Evolutionary conservation across 805 yeast species (phyloP).

Genomic region (Saturnispora hagleri): DNA sequence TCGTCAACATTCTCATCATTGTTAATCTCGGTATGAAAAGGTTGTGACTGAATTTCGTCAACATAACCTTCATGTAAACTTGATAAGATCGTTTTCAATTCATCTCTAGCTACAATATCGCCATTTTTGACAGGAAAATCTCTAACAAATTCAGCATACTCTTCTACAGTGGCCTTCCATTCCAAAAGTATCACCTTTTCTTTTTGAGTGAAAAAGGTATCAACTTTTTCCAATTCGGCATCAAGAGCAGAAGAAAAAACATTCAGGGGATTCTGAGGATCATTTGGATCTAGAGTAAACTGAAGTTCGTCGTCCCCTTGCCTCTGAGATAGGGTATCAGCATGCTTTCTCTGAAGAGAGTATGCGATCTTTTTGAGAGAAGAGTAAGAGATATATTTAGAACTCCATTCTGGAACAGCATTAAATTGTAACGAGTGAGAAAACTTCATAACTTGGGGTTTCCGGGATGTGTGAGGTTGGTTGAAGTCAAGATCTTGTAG

Average conservation of each 20-base stretch:
- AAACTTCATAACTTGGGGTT: constrained; percentile 60
- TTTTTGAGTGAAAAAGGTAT: constrained; percentile 59
- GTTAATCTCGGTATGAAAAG: neutral
- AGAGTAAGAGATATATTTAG: constrained; percentile 84
- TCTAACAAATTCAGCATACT: constrained; percentile 51
- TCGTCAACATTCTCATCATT: neutral
- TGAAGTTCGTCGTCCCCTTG: constrained; percentile 21
- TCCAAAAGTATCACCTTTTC: constrained; percentile 48
- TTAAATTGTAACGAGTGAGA: constrained; percentile 92
- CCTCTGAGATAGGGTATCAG: constrained; percentile 20
- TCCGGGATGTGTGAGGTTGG: neutral
- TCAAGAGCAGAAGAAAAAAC: constrained; percentile 70
- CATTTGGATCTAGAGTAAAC: constrained; percentile 26
- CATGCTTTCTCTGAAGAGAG: constrained; percentile 60
- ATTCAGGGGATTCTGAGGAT: constrained; percentile 37
- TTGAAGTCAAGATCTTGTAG: constrained; percentile 3
- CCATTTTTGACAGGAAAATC: constrained; percentile 20
- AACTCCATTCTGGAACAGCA: constrained; percentile 97
- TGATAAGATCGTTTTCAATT: constrained; percentile 13
- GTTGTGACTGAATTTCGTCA: constrained; percentile 3
- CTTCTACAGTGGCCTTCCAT: constrained; percentile 49
- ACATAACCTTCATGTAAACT: constrained; percentile 4
- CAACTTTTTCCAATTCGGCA: constrained; percentile 66
- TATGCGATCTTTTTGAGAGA: constrained; percentile 79
- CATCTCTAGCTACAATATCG: constrained; percentile 13